Percentiles rank a stretch among this genome's conserved stretches.
Evolutionary conservation across 2,329 filamentous ascomycete genomes (phyloP).

Genomic region (Stagonosporopsis vannaccii): DNA sequence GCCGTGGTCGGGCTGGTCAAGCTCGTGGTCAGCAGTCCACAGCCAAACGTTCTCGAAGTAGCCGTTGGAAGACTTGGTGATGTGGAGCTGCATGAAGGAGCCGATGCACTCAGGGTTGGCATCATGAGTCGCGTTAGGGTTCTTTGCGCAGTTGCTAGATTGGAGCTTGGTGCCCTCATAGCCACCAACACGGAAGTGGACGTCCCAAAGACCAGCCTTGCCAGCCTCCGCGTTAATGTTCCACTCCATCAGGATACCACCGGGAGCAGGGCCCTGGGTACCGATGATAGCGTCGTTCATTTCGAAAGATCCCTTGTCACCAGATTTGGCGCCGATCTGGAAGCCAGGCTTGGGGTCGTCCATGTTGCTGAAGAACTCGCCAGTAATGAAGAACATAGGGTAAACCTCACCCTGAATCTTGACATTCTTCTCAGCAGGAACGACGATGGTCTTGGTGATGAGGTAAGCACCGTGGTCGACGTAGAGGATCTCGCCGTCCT

Average conservation of each 20-base stretch:
- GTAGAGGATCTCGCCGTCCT: slow-evolving; percentile 67
- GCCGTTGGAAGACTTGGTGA: slow-evolving; percentile 64
- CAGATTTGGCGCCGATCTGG: slow-evolving; percentile 75
- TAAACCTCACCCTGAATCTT: slow-evolving; percentile 92
- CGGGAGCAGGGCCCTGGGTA: slow-evolving; percentile 82
- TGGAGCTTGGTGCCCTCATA: slow-evolving; percentile 84
- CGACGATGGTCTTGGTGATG: slow-evolving; percentile 65
- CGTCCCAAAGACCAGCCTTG: slow-evolving; percentile 86
- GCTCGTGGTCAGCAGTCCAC: slow-evolving; percentile 90
- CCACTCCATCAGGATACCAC: slow-evolving; percentile 91
- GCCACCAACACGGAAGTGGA: slow-evolving; percentile 93
- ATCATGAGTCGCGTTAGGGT: slow-evolving; percentile 66
- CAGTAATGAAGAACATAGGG: slow-evolving; percentile 86
- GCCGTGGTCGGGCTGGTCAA: slow-evolving; percentile 74
- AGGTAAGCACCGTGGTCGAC: slow-evolving; percentile 71
- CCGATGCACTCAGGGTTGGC: slow-evolving; percentile 75
- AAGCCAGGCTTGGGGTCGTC: slow-evolving; percentile 82
- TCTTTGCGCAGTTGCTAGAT: slow-evolving; percentile 80
- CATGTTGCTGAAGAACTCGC: slow-evolving; percentile 75
- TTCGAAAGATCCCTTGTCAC: slow-evolving; percentile 81
- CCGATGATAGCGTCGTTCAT: slow-evolving; percentile 88
- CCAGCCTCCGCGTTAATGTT: slow-evolving; percentile 76
- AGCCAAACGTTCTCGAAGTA: slow-evolving; percentile 92
- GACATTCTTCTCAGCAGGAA: slow-evolving; percentile 71
- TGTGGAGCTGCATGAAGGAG: slow-evolving; percentile 69